Base-by-base conservation (phyloP, 2,329 filamentous ascomycete genomes). In the Kalmusia sp. region DNA sequence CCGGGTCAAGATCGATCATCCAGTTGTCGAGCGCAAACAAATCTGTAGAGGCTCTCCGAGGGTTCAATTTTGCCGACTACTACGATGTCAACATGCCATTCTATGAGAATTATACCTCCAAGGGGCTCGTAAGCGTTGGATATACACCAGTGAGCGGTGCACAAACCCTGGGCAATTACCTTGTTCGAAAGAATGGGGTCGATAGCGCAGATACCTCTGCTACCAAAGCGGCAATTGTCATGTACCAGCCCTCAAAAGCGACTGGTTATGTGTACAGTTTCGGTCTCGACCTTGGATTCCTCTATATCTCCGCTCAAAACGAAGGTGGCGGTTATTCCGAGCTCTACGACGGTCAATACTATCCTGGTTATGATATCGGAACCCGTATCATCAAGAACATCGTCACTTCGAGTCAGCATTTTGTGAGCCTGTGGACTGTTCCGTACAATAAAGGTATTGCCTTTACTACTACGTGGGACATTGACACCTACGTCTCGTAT, bases 401-500 rank as follows among this genome's bases (percentile, higher is more conserved):
- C 12, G 31, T 39, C 41, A 40, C 34, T 19, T 52, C 49, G 6
- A 46, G 33, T 21, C 9, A 33, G 6, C 40, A 52, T 34, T 52
- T 33, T 34, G 49, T 46, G 12, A 52, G 49, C 34, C n/a, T 52
- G 19, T 52, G 49, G 49, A 39, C 25, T n/a, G 49, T 52, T 14
- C 49, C 49, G 22, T 52, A 39, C 41, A 52, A 52, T 34, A 52
- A 40, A 22, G 49, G 49, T n/a, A 9, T 52, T 6, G 49, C 41
- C 5, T 52, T 52, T 34, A 52, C 49, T 17, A 52, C 49, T 11
- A 52, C 49, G 3, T 52, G 49, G 49, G 49, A 52, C 21, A 52
- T 52, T 22, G 49, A 52, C 19, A 52, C 49, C 22, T 52, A 52
- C 15, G 41, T 52, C 14, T 47, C 49, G 14, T 52, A 52, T 35